Conservation (phyloP, 2,329 filamentous ascomycete species). For the Ophiobolus disseminans region DNA sequence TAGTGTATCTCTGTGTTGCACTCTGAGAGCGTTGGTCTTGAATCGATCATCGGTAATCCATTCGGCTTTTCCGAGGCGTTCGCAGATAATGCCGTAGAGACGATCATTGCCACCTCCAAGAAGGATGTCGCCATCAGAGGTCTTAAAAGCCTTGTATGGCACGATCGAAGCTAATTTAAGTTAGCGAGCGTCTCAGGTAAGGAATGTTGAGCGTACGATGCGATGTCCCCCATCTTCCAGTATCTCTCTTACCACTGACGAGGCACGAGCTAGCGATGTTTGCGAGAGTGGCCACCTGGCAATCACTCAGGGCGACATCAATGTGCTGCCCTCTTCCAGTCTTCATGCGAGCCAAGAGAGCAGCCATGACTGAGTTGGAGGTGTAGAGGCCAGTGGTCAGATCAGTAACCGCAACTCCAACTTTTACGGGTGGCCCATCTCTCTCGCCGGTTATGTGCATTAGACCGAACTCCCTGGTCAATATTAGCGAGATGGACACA, state of each 20-base stretch:
- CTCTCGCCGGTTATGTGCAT: slow-evolving; percentile 97
- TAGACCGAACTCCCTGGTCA: slow-evolving; percentile 77
- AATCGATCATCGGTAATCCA: slow-evolving; percentile 66
- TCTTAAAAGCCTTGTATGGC: slow-evolving; percentile 84
- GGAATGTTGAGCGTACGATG: slow-evolving; percentile 70
- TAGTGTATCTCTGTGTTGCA: slow-evolving; percentile 75
- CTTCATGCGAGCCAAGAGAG: slow-evolving; percentile 75
- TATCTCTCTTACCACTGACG: slow-evolving; percentile 85
- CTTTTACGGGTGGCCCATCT: slow-evolving; percentile 92
- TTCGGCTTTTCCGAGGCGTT: slow-evolving; percentile 63
- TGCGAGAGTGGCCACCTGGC: slow-evolving; percentile 90
- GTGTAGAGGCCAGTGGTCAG: slow-evolving; percentile 95
- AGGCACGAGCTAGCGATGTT: slow-evolving; percentile 94
- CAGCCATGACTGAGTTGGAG: slow-evolving; percentile 94
- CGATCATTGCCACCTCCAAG: slow-evolving; percentile 70
- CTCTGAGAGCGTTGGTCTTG: slow-evolving; percentile 65
- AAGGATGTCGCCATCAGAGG: slow-evolving; percentile 67
- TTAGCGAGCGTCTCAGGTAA: slow-evolving; percentile 9
- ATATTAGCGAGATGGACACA: slow-evolving; percentile 16
- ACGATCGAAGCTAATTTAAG: slow-evolving; percentile 83
- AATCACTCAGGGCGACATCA: slow-evolving; percentile 89
- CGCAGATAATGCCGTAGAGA: slow-evolving; percentile 66
- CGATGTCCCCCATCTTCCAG: slow-evolving; percentile 92
- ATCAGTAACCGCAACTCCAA: slow-evolving; percentile 96
- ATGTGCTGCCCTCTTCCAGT: slow-evolving; percentile 89